These are phyloP conservation scores for Paraphaeosphaeria sporulosa DNA, from an alignment of 2,329 filamentous ascomycete species.

Conservation along the genomic window DNA sequence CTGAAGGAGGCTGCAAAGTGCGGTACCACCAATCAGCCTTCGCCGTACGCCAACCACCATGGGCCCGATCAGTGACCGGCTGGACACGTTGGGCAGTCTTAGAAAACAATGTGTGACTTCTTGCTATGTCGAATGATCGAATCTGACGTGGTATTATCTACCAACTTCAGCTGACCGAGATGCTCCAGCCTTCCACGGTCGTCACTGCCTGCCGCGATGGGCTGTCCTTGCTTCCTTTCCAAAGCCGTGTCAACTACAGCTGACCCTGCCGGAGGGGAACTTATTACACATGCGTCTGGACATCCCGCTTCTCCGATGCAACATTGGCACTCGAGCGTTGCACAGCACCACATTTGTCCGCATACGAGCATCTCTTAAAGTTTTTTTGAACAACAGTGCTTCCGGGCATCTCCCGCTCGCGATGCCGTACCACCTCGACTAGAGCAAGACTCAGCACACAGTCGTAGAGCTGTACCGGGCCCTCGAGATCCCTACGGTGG, in stretches of 20 bases:
- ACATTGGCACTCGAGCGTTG: conserved; percentile 25
- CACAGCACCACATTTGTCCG: conserved; percentile 30
- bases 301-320: conserved; percentile 18
- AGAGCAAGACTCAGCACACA: conserved; percentile 14
- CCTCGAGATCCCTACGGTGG: conserved; percentile 20
- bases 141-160: not conserved
- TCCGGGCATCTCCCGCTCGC: conserved; percentile 20
- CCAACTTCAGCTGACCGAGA: too few relatives aligned
- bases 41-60: not conserved
- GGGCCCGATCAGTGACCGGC: not conserved
- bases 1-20: not conserved
- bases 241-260: conserved; percentile 1
- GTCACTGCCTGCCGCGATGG: conserved; percentile 9
- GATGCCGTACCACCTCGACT: conserved; percentile 39
- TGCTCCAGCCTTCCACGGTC: conserved; percentile 6
- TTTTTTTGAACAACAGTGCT: conserved; percentile 26
- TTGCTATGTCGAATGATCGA: not conserved
- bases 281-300: conserved; percentile 16
- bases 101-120: not conserved
- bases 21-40: conserved; percentile 5
- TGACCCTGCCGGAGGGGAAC: conserved; percentile 11
- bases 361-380: conserved; percentile 17
- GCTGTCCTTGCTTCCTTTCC: conserved; percentile 15
- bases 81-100: not conserved
- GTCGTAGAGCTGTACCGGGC: conserved; percentile 17